These are phyloP conservation scores for Pterula multifida DNA, from an alignment of 1,284 basidiomycete genomes.

Conservation along the genomic window DNA sequence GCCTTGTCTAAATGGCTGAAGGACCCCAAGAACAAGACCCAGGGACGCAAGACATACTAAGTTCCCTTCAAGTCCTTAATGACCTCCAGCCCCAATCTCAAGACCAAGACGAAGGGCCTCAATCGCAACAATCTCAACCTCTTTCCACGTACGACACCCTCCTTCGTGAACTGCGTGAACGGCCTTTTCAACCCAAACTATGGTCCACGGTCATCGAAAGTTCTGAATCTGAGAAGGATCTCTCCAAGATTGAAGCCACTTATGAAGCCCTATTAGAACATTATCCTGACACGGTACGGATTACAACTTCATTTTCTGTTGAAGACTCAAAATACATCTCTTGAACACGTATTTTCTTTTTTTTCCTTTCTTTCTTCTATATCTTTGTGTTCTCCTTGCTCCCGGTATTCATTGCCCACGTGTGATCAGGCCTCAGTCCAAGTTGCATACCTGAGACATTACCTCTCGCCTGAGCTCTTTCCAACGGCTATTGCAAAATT, in stretches of 20 bases:
- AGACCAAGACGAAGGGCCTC: not conserved
- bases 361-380: slow-evolving; percentile 1
- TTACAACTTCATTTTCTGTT: slow-evolving; percentile 10
- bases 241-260: slow-evolving; percentile 49
- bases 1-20: not conserved
- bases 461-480: slow-evolving; percentile 46
- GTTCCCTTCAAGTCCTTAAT: not conserved
- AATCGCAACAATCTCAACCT: not conserved
- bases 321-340: not conserved
- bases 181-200: slow-evolving; percentile 43
- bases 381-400: not conserved
- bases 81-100: not conserved
- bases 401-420: not conserved
- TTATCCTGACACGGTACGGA: slow-evolving; percentile 55
- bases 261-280: slow-evolving; percentile 56
- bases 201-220: slow-evolving; percentile 53
- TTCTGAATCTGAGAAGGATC: slow-evolving; percentile 45
- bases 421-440: slow-evolving; percentile 53
- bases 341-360: slow-evolving; percentile 1
- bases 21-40: not conserved
- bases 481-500: slow-evolving; percentile 70
- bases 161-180: slow-evolving; percentile 24
- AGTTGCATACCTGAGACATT: slow-evolving; percentile 76
- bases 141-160: not conserved
- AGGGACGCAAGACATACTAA: not conserved